Percentiles rank a stretch among this genome's conserved stretches.
Conservation (phyloP, 2,329 filamentous ascomycete genomes). For the Pseudogymnoascus sp. region DNA sequence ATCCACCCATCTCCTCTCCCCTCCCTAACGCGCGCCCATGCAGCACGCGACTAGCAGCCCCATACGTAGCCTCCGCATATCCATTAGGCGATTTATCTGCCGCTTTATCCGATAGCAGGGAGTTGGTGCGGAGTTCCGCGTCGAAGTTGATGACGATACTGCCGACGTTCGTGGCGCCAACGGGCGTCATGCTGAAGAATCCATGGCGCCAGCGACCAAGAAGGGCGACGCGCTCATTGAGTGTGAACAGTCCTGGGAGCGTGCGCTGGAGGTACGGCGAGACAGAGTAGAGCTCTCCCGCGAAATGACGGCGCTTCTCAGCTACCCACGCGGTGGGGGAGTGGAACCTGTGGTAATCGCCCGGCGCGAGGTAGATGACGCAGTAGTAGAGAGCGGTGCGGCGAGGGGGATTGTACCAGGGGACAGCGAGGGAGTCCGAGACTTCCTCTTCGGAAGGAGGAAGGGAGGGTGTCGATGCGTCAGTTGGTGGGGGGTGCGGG, state of each 20-base stretch:
- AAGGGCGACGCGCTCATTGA: conserved; percentile 92
- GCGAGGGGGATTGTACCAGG: conserved; percentile 52
- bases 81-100: conserved; percentile 83
- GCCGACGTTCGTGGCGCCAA: conserved; percentile 94
- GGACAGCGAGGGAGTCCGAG: conserved; percentile 68
- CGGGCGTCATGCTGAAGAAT: conserved; percentile 93
- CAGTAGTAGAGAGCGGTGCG: conserved; percentile 78
- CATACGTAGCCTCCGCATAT: conserved; percentile 87
- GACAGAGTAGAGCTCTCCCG: conserved; percentile 89
- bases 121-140: conserved; percentile 85
- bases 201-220: conserved; percentile 93
- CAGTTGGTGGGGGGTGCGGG: conserved; percentile 38
- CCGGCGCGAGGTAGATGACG: conserved; percentile 91
- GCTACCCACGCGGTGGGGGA: conserved; percentile 93
- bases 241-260: conserved; percentile 85
- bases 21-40: conserved; percentile 74
- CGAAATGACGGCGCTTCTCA: conserved; percentile 90
- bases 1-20: conserved; percentile 97
- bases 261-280: conserved; percentile 91
- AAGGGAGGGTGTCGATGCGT: conserved; percentile 63
- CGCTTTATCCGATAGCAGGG: conserved; percentile 81
- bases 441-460: conserved; percentile 75
- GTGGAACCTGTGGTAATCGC: conserved; percentile 98
- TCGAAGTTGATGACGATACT: conserved; percentile 98
- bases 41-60: conserved; percentile 64